Evolutionary conservation across 2,329 filamentous ascomycete genomes (phyloP).

Genomic region (Fusarium denticulatum): DNA sequence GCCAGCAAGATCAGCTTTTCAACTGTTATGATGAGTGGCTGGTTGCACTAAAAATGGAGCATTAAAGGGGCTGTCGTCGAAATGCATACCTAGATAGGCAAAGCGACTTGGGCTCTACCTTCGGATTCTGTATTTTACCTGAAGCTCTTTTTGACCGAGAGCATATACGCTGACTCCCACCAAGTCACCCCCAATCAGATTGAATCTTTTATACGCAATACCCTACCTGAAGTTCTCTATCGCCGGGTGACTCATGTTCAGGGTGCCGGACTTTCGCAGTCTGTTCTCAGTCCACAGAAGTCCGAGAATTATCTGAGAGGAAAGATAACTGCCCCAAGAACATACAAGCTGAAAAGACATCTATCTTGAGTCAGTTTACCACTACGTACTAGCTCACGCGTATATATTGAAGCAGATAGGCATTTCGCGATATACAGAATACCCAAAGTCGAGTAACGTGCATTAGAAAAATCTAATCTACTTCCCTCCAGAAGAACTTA

Average conservation of each 20-base stretch:
- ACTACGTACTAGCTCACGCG: no score
- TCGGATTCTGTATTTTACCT: no score
- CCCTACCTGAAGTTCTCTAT: not conserved
- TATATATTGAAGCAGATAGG: no score
- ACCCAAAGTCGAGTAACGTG: no score
- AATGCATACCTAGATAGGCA: not conserved
- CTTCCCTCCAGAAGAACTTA: no score
- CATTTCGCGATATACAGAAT: not conserved
- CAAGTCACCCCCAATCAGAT: accelerated
- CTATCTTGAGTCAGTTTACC: no score
- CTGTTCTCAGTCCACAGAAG: no score
- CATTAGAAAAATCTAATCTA: not conserved
- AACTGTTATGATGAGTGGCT: not conserved
- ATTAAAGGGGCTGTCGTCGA: not conserved
- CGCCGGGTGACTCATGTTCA: not conserved
- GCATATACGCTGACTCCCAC: accelerated
- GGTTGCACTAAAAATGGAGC: not conserved
- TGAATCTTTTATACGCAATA: no score
- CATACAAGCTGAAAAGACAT: no score
- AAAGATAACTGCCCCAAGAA: no score
- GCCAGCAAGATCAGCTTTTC: not conserved
- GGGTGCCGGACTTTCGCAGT: not conserved
- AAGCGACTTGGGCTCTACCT: no score
- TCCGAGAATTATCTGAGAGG: not conserved
- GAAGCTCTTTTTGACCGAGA: not conserved